Conservation (phyloP, 495 filamentous ascomycete species). For the Chaetomium tenue region DNA sequence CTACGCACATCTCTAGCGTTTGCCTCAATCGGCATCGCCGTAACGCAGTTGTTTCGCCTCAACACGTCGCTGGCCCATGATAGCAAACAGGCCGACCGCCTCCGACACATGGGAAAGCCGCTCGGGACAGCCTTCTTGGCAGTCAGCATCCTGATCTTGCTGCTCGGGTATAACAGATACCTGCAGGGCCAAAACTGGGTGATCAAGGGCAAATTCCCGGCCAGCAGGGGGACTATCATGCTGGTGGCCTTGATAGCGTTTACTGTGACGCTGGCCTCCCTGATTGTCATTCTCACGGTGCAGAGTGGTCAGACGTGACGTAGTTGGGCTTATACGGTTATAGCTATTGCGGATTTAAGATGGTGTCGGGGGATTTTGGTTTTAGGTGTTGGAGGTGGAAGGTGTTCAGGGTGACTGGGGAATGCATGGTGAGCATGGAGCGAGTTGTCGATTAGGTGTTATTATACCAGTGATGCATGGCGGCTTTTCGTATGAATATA, state of each 20-base stretch:
- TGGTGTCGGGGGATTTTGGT: background rate
- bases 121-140: slow-evolving; percentile 90
- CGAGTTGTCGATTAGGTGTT: too few relatives aligned
- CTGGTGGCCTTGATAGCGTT: slow-evolving; percentile 68
- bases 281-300: slow-evolving; percentile 69
- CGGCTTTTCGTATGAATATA: too few relatives aligned
- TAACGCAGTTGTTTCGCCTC: slow-evolving; percentile 94
- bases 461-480: too few relatives aligned
- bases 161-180: slow-evolving; percentile 70
- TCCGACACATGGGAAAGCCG: slow-evolving; percentile 83
- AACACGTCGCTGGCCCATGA: slow-evolving; percentile 62
- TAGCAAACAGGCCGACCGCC: slow-evolving; percentile 38
- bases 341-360: background rate
- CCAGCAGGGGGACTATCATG: slow-evolving; percentile 81
- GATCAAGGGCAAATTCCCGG: slow-evolving; percentile 88
- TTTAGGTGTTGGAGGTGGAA: background rate
- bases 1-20: slow-evolving; percentile 93
- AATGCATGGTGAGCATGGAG: too few relatives aligned
- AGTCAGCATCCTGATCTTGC: slow-evolving; percentile 80
- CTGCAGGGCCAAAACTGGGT: slow-evolving; percentile 77
- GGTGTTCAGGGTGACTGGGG: too few relatives aligned
- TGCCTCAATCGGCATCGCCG: slow-evolving; percentile 91
- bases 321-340: background rate
- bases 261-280: slow-evolving; percentile 65
- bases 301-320: slow-evolving; percentile 44